phyloP scores from a whole-genome alignment of 176 grass and related monocot genomes.

The Paspalum vaginatum region DNA sequence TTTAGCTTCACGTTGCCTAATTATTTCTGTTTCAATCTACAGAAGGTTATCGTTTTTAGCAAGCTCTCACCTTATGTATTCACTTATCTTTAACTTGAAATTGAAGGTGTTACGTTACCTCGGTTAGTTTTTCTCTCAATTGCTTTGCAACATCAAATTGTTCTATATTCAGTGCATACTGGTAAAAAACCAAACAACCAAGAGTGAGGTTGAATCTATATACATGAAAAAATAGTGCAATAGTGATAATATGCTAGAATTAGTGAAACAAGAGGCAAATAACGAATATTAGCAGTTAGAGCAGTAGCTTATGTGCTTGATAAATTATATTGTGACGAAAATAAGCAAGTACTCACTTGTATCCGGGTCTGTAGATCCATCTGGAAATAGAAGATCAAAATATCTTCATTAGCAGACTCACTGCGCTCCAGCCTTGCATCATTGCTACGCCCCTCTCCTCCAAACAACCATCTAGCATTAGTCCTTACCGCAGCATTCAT shows the following conservation, averaged over 20 bases:
- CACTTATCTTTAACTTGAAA: constrained; percentile 25
- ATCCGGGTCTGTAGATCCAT: constrained; percentile 84
- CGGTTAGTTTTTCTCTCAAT: constrained; percentile 81
- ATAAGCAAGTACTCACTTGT: constrained; percentile 54
- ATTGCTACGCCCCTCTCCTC: constrained; percentile 57
- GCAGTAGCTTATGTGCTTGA: constrained; percentile 10
- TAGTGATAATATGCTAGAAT: background rate
- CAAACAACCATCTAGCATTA: constrained; percentile 60
- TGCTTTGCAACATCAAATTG: constrained; percentile 90
- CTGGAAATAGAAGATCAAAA: constrained; percentile 97
- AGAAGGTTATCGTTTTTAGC: constrained; percentile 31
- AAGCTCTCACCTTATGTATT: constrained; percentile 12
- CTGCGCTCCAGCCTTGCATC: constrained; percentile 76
- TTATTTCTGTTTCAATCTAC: constrained; percentile 87
- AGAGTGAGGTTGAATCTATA: constrained; percentile 6
- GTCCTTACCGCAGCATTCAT: constrained; percentile 34
- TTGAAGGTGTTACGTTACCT: constrained; percentile 50
- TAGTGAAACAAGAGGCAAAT: background rate
- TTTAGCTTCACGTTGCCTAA: constrained; percentile 83
- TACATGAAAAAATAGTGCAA: background rate
- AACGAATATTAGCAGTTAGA: background rate
- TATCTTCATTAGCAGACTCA: constrained; percentile 92
- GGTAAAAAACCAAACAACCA: constrained; percentile 37
- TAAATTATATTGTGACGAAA: constrained; percentile 27
- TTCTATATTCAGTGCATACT: constrained; percentile 96